Evolutionary conservation across 164 flowering plant genomes (phyloP), one percentile per base, ranked within the genome.

Genomic region (Cinnamomum micranthum): DNA sequence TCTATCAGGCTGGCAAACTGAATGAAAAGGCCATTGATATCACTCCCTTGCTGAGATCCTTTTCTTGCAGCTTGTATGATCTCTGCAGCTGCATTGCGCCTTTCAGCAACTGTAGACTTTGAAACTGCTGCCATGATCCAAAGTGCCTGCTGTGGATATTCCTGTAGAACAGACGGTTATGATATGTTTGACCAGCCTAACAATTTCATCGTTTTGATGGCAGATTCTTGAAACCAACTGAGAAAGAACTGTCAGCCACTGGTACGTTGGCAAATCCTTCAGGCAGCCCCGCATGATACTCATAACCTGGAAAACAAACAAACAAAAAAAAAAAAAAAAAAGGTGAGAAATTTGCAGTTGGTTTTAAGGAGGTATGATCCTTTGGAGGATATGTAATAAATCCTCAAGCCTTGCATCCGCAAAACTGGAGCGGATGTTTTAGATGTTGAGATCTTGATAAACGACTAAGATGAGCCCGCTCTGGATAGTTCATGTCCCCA

Each of bases 121-220:
- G 99, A 91, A 80, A 96, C 99, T 59, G 98, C 99, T 50, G 98
- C 99, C 99, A 96, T 94, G 33, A 86, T 89, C 99, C 99, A 96
- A 33, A 96, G 88, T 51, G 91, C 93, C 83, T 96, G 99, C 73
- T 96, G 99, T 60, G 99, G 98, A 70, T 89, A 96, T 74, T 89
- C 88, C 67, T 83, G 86, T 51, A 96, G 88, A 79, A 96, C 97
- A 77, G 94, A 85, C n/a, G 67, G 91, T 94, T 68, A 96, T 96
- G 64, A 94, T 94, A 73, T 76, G 83, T 80, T 94, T 96, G 73
- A 96, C 99, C 82, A 94, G 74, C 68, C 87, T 82, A 76, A 92
- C 97, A 83, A 83, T 84, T 77, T 94, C 99, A 51, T 91, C 95
- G 85, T 94, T 94, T 71, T 96, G 94, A 81, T 96, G 99, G 84